Evolutionary conservation across 2,329 filamentous ascomycete species (phyloP), one percentile per base, ranked within the genome.

Genomic region (Aaosphaeria pasadenensis): DNA sequence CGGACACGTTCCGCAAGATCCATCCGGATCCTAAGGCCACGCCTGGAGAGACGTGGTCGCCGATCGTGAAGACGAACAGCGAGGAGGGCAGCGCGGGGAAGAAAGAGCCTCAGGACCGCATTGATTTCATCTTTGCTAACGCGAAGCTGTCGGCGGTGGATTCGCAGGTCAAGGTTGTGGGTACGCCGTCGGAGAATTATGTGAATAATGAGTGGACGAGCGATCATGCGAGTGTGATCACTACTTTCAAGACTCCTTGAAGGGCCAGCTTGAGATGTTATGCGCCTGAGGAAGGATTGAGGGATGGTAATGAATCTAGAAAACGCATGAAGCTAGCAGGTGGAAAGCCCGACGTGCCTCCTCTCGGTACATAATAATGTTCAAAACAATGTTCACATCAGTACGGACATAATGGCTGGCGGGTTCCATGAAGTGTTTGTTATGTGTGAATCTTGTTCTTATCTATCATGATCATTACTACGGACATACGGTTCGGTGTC

Each of bases 131-230:
- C 9, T 51, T 45, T 32, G 36, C 36, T 5, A 48, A 29, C 28
- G 41, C 33, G n/a, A 45, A 45, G 41, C 38, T 51, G 29, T 39
- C 47, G 24, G 49, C 48, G n/a, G 31, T 40, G 31, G 28, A n/a
- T 3, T 51, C 49, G 4, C 41, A 47, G 39, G 40, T 33, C 3
- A 45, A 38, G 38, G 36, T 51, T 13, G 42, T 7, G 7, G 49
- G 49, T n/a, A 45, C 24, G 7, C 45, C 45, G 5, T 29, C 30
- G 9, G 45, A 45, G 28, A 30, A 48, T 35, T 39, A 51, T 11
- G n/a, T 31, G 32, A 28, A 48, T 17, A 51, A 51, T 30, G 49
- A 51, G 45, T 51, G 49, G 49, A 51, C 49, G 5, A 51, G 49
- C 31, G 49, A 51, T 40, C 49, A 51, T 47, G 33, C 41, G 13